Evolutionary conservation across 2,329 filamentous ascomycete genomes (phyloP).

Genomic region (Xylariaceae sp.): DNA sequence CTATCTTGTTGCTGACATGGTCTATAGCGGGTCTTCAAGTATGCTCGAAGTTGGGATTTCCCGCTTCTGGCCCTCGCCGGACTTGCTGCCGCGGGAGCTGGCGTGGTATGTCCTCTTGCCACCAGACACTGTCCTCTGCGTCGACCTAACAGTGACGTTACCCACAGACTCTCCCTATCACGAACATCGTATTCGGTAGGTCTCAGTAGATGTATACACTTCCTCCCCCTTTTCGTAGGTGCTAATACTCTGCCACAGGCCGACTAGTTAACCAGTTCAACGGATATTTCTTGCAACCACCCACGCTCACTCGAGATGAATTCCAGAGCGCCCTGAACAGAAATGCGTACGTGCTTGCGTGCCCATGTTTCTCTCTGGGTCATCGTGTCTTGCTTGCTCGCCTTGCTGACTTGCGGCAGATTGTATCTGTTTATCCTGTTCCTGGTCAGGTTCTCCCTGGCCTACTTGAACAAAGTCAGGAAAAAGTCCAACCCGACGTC

Average conservation of each 20-base stretch:
- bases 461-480: conserved; percentile 53
- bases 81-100: conserved; percentile 46
- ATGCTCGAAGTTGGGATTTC: conserved; percentile 49
- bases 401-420: too few relatives aligned
- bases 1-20: conserved; percentile 15
- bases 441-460: conserved; percentile 57
- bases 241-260: conserved; percentile 26
- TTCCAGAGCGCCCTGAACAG: conserved; percentile 40
- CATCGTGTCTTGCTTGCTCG: conserved; percentile 8
- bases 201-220: conserved; percentile 1
- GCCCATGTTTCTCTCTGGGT: conserved; percentile 4
- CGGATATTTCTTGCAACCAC: conserved; percentile 33
- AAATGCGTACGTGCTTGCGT: conserved; percentile 34
- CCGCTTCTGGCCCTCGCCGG: conserved; percentile 42
- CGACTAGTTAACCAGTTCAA: conserved; percentile 45
- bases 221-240: conserved; percentile 14
- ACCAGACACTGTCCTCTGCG: background rate
- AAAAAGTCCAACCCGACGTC: background rate
- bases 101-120: conserved; percentile 32
- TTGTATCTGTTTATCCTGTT: conserved; percentile 69
- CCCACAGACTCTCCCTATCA: conserved; percentile 47
- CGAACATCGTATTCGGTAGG: conserved; percentile 55
- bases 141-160: conserved; percentile 3
- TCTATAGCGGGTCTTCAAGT: conserved; percentile 48
- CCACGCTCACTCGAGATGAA: conserved; percentile 30